Evolutionary conservation across 169 alveolate genomes (phyloP), one percentile per base, ranked within the genome.

Genomic region (Babesia microti): DNA sequence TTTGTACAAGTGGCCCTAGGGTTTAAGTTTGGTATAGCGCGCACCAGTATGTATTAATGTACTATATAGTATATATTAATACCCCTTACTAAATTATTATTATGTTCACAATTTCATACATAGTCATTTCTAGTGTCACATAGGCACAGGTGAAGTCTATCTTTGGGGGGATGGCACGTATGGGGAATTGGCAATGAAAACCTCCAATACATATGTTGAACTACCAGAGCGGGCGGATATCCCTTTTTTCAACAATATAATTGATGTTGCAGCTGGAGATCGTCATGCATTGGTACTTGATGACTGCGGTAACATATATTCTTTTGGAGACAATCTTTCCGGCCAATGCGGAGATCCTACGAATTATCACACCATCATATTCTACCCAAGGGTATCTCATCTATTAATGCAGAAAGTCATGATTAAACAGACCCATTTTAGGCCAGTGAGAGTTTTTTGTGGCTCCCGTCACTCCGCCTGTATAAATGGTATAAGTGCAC

Each of bases 401-500:
- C 33, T 9, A 41, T 65, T 6, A 63, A 65, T 18, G n/a, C n/a
- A n/a, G n/a, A n/a, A n/a, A n/a, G 69, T 57, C 19, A 49, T 53
- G 21, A 57, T 72, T 18, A 40, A 56, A 19, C 76, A 68, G 39
- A 58, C 79, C 21, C 57, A 79, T 35, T 60, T 52, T 43, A 35
- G 42, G 17, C 69, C 75, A 11, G 56, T 47, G 33, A 47, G 63
- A 12, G 43, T 79, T 22, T 66, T 59, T 21, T 70, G 85, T 39
- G 91, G 91, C 22, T 69, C 66, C 30, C 46, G 83, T n/a, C 88
- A 79, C 36, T 78, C 88, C 6, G 91, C 88, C 6, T 68, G 85
- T 32, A 67, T 80, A 18, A 65, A 68, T 24, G 47, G 46, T 3
- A 57, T 54, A 28, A 23, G 60, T 3, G 14, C 11, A 58, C 36